Base-by-base conservation (phyloP, 192 early-diverging fungal species). In the Backusella westeae region DNA sequence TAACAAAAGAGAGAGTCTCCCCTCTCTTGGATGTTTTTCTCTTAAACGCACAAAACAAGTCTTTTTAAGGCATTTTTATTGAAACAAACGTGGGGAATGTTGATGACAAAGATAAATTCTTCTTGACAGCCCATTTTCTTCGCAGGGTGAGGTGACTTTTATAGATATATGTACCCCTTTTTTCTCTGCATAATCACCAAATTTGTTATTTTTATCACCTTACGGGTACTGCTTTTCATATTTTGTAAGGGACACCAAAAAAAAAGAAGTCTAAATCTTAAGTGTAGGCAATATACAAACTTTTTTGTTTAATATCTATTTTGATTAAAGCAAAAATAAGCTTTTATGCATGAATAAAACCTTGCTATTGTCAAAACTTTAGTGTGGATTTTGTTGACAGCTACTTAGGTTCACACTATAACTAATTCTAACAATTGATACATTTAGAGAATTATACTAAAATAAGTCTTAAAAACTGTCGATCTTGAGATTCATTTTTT, bases 81-180 rank as follows among this genome's bases (percentile, higher is more conserved):
- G 23, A 56, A 63, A 26, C 56, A 63, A 63, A 63, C 56, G 56
- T 63, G 56, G 56, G 56, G 56, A 63, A 63, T 63, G 14, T 8
- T 63, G 56, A 63, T 63, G 56, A 63, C 56, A 63, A 63, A 63
- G 56, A 63, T 26, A 8, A 63, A 63, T 63, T 63, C 21, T 29
- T 26, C 23, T 29, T 63, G 21, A 63, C 56, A 63, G 26, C 1
- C n/a, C 3, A 2, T 29, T 63, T 63, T 63, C 23, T 63, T 63
- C 56, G 56, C 56, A 63, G 56, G 56, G 23, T 29, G 19, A 1
- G 8, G 56, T 63, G 56, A 23, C 23, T 26, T 29, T 63, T 44
- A 17, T 19, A 4, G 15, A n/a, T 63, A 12, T 4, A 10, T 63
- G 46, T 63, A 10, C 53, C 7, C 6, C 3, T 23, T 7, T 56